Conservation (phyloP, 371 early-diverging fungal species). For the Caulochytrium protostelioides region DNA sequence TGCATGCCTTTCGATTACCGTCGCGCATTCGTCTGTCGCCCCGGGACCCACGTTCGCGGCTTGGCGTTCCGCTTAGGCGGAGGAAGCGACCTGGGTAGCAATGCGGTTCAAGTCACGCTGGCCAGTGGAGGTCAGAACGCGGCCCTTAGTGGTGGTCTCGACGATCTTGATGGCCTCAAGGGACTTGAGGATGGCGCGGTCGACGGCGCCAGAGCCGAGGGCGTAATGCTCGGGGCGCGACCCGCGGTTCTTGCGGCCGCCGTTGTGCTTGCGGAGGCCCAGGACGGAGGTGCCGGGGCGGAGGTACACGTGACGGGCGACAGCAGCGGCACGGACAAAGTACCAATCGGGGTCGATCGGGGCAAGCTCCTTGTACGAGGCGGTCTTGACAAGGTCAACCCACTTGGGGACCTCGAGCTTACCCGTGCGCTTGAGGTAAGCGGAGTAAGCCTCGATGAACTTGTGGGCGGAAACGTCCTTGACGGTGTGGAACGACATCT, state of each 20-base stretch:
- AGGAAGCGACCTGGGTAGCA: constrained; percentile 15
- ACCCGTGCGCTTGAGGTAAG: constrained; percentile 91
- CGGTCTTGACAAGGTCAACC: constrained; percentile 96
- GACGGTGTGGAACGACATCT: too few species aligned
- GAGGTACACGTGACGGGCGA: constrained; percentile 95
- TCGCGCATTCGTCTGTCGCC: too few species aligned
- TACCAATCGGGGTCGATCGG: constrained; percentile 97
- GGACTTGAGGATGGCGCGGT: constrained; percentile 86
- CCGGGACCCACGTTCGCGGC: too few species aligned
- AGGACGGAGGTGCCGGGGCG: constrained; percentile 84
- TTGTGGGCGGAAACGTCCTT: constrained; percentile 89
- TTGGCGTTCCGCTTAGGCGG: too few species aligned
- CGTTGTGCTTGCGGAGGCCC: constrained; percentile 76
- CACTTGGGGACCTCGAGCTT: constrained; percentile 95
- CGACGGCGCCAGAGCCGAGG: constrained; percentile 69
- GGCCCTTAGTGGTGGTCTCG: constrained; percentile 73
- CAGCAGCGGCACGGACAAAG: constrained; percentile 88
- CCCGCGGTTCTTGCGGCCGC: constrained; percentile 83
- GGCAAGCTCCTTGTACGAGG: constrained; percentile 81
- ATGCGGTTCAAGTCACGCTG: constrained; percentile 68
- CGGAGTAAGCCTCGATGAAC: constrained; percentile 92
- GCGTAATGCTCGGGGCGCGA: constrained; percentile 77
- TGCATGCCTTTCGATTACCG: too few species aligned
- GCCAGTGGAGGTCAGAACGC: constrained; percentile 46
- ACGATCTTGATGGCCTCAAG: constrained; percentile 92